Base-by-base conservation (phyloP, 257 asterid genomes). In the Petunia secreta region DNA sequence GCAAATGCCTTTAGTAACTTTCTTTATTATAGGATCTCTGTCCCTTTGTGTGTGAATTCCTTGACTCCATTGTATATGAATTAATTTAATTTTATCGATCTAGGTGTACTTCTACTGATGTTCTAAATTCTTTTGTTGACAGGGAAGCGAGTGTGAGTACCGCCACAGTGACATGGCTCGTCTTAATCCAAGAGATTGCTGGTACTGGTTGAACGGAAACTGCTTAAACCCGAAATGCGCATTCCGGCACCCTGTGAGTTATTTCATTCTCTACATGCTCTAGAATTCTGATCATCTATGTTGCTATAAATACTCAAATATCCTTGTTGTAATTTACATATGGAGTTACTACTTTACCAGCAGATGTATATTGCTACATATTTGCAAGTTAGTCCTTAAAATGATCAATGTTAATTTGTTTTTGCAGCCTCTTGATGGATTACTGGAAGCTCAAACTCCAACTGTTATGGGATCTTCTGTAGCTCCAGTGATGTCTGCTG, bases 201-300 rank as follows among this genome's bases (percentile, higher is more conserved):
- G 80, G 80, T 77, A 59, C 58, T 77, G 80, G 80, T 77, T 77
- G 68, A 16, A 40, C 6, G 80, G 80, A 48, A 77, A 57, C 69
- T 77, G 80, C 55, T 46, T 77, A 43, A 77, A 77, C 68, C 80
- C 67, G 14, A 44, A 41, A 34, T 94, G 98, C 53, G 87, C 81
- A 3, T 94, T 91, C 75, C 92, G 98, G 43, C 98, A 94, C 86
- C 97, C 97, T 86, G 98, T 94, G 66, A 91, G 97, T 88, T 57
- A 71, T 71, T 71, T 48, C 77, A 25, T 48, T 71, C 77, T 48
- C 60, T 46, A 48, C 52, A 9, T 71, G 44, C 60, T 48, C 60
- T 71, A 34, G 60, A 10, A 11, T 48, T 71, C 58, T 71, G 41
- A 67, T 71, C 44, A 71, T 48, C 77, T 71, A 11, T 5, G 3